Evolutionary conservation across 2,329 filamentous ascomycete species (phyloP), one percentile per base, ranked within the genome.

Genomic region (Claviceps purpurea): DNA sequence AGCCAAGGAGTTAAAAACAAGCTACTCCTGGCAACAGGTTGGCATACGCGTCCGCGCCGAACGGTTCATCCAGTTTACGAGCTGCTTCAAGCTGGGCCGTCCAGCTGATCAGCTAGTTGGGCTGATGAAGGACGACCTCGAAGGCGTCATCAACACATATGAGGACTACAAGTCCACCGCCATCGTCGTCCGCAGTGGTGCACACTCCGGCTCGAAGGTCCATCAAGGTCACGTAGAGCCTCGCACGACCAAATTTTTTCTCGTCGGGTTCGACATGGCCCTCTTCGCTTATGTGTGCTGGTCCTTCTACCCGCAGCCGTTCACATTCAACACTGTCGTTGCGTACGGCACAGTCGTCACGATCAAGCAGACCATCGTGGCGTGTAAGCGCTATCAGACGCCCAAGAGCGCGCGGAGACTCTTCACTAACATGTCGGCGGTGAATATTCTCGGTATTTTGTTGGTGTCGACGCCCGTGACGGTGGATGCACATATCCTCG

Each of bases 291-390:
- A 58, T 22, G 56, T 57, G 20, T 56, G 56, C 50, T 58, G 57
- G 45, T 58, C 56, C 3, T 58, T 58, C 50, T 58, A 50, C 34
- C 51, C 57, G 5, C 57, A 58, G 50, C 56, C 57, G 2, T 57
- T 58, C 30, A 58, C 57, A 2, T 58, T 58, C 53, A 58, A 57
- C 50, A 58, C 57, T 1, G 56, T 58, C 7, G 56, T 58, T 24
- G 57, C 57, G 6, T 58, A 58, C 40, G 52, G 57, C 41, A 56
- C 57, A 5, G 57, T 58, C 20, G 57, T 58, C 18, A 50, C 52
- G 44, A 54, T 58, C 50, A 58, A 57, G 49, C 57, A 58, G 49
- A 49, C 53, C 50, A 53, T 58, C 37, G 41, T 59, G 18, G 56
- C 56, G 8, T 52, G 52, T 20, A 56, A 57, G 50, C 55, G 57